phyloP scores from a whole-genome alignment of 2,329 filamentous ascomycete species.

The Trichoderma guizhouense region DNA sequence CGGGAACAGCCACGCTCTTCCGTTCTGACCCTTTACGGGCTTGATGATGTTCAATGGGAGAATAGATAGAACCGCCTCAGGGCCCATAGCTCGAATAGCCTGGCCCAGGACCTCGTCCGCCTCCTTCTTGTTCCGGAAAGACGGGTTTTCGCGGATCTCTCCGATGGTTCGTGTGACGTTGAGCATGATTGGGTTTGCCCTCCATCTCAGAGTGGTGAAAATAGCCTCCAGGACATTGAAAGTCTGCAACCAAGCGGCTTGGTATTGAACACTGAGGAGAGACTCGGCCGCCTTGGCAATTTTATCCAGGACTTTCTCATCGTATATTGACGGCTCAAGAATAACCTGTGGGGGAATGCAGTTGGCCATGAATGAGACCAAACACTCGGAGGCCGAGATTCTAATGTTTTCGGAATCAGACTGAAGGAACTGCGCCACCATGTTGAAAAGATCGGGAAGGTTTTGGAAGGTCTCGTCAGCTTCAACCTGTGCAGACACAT shows the following conservation, averaged over 20 bases:
- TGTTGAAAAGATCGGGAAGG: conserved; percentile 76
- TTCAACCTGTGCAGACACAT: conserved; percentile 84
- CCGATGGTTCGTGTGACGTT: conserved; percentile 76
- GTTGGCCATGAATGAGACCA: conserved; percentile 89
- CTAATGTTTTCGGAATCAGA: conserved; percentile 91
- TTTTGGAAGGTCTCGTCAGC: conserved; percentile 90
- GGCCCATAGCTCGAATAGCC: conserved; percentile 86
- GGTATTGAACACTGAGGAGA: conserved; percentile 84
- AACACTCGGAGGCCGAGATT: conserved; percentile 88
- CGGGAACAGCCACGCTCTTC: conserved; percentile 91
- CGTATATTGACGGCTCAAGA: conserved; percentile 83
- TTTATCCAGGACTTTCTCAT: conserved; percentile 85
- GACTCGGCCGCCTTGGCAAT: conserved; percentile 69
- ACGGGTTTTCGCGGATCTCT: conserved; percentile 80
- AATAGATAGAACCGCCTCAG: conserved; percentile 75
- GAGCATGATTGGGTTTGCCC: conserved; percentile 72
- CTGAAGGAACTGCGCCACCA: conserved; percentile 77
- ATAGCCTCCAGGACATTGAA: conserved; percentile 85
- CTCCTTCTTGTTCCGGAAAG: conserved; percentile 91
- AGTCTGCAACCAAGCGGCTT: conserved; percentile 90
- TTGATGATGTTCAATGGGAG: conserved; percentile 82
- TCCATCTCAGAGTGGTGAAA: conserved; percentile 85
- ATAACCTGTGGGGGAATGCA: conserved; percentile 82
- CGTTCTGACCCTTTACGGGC: conserved; percentile 72
- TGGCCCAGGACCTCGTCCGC: conserved; percentile 86